phyloP scores from a whole-genome alignment of 1,284 basidiomycete genomes.

The Pascua sp. region DNA sequence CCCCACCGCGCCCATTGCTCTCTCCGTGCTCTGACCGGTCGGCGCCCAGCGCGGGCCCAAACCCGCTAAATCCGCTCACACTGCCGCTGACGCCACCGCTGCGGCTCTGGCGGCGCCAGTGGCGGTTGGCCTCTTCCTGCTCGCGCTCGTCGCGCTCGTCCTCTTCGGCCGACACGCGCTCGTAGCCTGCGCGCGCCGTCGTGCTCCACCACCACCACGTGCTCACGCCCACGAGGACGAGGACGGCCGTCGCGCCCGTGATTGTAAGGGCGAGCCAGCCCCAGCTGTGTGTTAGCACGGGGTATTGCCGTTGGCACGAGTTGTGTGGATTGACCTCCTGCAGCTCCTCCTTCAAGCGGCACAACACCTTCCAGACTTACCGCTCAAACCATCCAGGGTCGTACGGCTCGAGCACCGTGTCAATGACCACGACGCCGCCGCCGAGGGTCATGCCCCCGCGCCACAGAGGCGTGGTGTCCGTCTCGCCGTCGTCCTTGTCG shows the following conservation, averaged over 20 bases:
- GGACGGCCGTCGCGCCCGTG: slow-evolving; percentile 59
- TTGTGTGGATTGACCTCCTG: not conserved
- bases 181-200: slow-evolving; percentile 13
- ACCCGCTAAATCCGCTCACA: not conserved
- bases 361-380: not conserved
- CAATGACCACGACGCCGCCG: slow-evolving; percentile 86
- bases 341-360: too few species aligned
- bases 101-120: slow-evolving; percentile 14
- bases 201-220: slow-evolving; percentile 58
- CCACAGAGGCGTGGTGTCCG: slow-evolving; percentile 25
- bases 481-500: slow-evolving; percentile 8
- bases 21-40: too few species aligned
- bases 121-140: slow-evolving; percentile 13
- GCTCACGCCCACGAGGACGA: slow-evolving; percentile 59
- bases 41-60: too few species aligned
- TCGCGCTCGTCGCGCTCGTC: slow-evolving; percentile 6
- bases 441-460: slow-evolving; percentile 48
- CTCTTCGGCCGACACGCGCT: slow-evolving; percentile 9
- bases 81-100: not conserved
- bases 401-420: slow-evolving; percentile 79
- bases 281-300: slow-evolving; percentile 25
- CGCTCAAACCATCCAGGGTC: slow-evolving; percentile 73
- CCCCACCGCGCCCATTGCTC: too few species aligned
- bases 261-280: slow-evolving; percentile 40
- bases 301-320: not conserved